A percentile compares a stretch with the other conserved stretches of the same genome.
These are phyloP conservation scores for Hypoxylon trugodes DNA, from an alignment of 495 filamentous ascomycete genomes.

Conservation along the genomic window DNA sequence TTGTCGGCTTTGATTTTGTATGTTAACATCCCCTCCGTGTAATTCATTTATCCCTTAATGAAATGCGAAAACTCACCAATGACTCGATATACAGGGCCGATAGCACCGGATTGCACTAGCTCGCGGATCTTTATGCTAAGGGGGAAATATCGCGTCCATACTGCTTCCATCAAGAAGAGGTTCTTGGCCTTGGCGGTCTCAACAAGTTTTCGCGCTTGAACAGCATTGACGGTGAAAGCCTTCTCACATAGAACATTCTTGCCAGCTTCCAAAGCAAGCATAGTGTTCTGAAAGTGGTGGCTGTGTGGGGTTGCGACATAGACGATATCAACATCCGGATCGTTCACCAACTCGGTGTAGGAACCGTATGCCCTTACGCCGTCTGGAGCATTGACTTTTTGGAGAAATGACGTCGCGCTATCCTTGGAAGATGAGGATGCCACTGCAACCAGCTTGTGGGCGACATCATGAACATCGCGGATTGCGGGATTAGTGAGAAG, in stretches of 20 bases:
- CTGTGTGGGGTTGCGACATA: slow-evolving; percentile 96
- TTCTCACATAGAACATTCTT: slow-evolving; percentile 96
- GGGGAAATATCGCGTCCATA: slow-evolving; percentile 95
- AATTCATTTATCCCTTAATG: neutral
- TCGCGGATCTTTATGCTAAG: slow-evolving; percentile 77
- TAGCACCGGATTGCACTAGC: slow-evolving; percentile 69
- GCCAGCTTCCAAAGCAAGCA: slow-evolving; percentile 80
- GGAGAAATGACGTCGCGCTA: slow-evolving; percentile 76
- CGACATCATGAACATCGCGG: slow-evolving; percentile 76
- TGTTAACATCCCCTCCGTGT: slow-evolving; percentile 12
- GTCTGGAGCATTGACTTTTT: slow-evolving; percentile 67
- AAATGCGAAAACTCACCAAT: slow-evolving; percentile 53
- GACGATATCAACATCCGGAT: slow-evolving; percentile 83
- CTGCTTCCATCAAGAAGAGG: slow-evolving; percentile 95
- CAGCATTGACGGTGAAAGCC: slow-evolving; percentile 87
- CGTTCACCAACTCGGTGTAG: slow-evolving; percentile 79
- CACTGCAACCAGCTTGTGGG: slow-evolving; percentile 80
- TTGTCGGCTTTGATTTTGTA: slow-evolving; percentile 62
- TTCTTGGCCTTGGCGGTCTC: slow-evolving; percentile 79
- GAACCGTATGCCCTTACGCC: slow-evolving; percentile 79
- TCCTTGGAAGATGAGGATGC: slow-evolving; percentile 79
- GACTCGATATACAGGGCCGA: slow-evolving; percentile 81
- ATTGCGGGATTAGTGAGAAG: slow-evolving; percentile 78
- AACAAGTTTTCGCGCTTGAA: slow-evolving; percentile 77
- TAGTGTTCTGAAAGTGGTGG: slow-evolving; percentile 92